Percentiles rank a stretch among this genome's conserved stretches.
These are phyloP conservation scores for Solanum etuberosum DNA, from an alignment of 257 asterid genomes.

Conservation along the genomic window DNA sequence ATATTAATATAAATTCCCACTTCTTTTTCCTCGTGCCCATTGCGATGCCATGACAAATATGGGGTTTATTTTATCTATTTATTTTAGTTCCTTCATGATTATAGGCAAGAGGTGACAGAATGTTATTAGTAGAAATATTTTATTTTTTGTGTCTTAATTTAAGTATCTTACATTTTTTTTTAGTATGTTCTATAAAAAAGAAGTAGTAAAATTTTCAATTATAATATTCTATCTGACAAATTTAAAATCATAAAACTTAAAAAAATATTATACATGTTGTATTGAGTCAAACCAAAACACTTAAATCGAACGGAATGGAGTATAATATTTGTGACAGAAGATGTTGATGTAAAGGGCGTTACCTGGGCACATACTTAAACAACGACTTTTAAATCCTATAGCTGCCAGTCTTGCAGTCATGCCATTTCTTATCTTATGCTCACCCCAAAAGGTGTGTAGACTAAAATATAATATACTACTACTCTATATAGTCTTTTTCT, in stretches of 20 bases:
- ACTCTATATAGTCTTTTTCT: not conserved
- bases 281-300: not conserved
- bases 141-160: not conserved
- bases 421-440: not conserved
- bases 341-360: not conserved
- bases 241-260: not conserved
- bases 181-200: too few species aligned
- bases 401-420: not conserved
- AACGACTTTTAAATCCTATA: not conserved
- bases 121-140: not conserved
- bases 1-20: not conserved
- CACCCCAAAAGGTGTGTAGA: not conserved
- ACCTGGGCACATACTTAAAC: not conserved
- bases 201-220: not conserved
- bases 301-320: not conserved
- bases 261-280: fast-evolving
- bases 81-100: not conserved
- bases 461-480: not conserved
- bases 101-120: not conserved
- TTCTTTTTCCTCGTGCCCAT: slow-evolving; percentile 1
- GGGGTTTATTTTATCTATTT: not conserved
- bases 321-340: not conserved
- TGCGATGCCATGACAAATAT: not conserved
- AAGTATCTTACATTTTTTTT: too few species aligned
- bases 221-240: fast-evolving